Percentiles rank a stretch among this genome's conserved stretches.
phyloP scores from a whole-genome alignment of 2,329 filamentous ascomycete genomes.

The Pseudogymnoascus sp. region DNA sequence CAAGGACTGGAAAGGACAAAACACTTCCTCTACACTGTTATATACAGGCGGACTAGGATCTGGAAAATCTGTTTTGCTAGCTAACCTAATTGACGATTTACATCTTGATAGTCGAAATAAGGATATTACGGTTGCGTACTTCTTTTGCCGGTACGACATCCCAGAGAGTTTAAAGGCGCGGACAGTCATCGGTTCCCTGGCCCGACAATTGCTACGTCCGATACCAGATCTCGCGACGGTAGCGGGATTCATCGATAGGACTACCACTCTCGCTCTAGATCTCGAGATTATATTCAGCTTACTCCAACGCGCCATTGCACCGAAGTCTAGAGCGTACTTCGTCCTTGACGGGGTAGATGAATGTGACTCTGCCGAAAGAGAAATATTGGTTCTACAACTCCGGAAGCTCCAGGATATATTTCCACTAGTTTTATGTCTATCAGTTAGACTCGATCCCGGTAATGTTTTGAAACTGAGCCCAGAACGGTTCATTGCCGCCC shows the following conservation, averaged over 20 bases:
- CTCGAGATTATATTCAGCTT: constrained; percentile 19
- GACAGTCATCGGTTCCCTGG: constrained; percentile 28
- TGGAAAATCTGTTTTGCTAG: constrained; percentile 37
- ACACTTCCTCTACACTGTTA: constrained; percentile 26
- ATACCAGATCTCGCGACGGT: constrained; percentile 18
- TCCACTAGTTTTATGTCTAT: constrained; percentile 21
- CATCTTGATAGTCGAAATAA: constrained; percentile 18
- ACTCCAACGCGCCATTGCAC: constrained; percentile 17
- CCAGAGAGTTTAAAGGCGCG: constrained; percentile 23
- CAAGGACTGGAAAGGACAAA: constrained; percentile 23
- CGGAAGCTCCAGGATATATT: constrained; percentile 20
- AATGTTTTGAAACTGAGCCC: constrained; percentile 13
- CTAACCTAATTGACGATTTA: constrained; percentile 35
- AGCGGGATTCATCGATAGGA: background rate
- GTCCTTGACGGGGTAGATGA: constrained; percentile 31
- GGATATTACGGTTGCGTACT: constrained; percentile 23
- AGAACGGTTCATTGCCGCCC: constrained; percentile 11
- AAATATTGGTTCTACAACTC: constrained; percentile 16
- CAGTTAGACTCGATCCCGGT: constrained; percentile 20
- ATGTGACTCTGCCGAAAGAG: constrained; percentile 19
- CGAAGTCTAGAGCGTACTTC: constrained; percentile 23
- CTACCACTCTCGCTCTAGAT: constrained; percentile 11
- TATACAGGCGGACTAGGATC: constrained; percentile 34
- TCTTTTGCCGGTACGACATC: constrained; percentile 29
- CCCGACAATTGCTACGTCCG: constrained; percentile 30